Conservation (phyloP, 2,329 filamentous ascomycete genomes). For the Pseudohalonectria lignicola region DNA sequence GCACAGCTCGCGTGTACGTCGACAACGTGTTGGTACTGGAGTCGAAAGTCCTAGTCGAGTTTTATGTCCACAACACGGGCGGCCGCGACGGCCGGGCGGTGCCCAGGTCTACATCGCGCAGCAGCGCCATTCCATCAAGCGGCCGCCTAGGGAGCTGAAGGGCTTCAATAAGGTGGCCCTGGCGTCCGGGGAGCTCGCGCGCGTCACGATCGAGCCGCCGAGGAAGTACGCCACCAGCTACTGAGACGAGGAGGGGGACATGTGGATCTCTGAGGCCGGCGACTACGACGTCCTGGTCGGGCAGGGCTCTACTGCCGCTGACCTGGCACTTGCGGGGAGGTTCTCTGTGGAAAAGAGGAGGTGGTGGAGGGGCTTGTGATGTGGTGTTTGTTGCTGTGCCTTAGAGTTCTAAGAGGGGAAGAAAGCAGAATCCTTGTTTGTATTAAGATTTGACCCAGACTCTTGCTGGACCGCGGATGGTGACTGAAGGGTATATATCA, state of each 20-base stretch:
- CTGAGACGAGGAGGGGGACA: slow-evolving; percentile 4
- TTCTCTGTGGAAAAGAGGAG: not conserved
- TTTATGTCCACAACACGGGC: slow-evolving; percentile 36
- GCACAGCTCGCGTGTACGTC: slow-evolving; percentile 20
- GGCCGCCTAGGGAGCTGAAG: slow-evolving; percentile 40
- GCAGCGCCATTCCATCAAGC: slow-evolving; percentile 34
- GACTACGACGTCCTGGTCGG: slow-evolving; percentile 4
- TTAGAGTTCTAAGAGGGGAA: too few species aligned
- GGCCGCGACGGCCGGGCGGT: slow-evolving; percentile 38
- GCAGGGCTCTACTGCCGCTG: slow-evolving; percentile 2
- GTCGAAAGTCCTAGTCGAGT: slow-evolving; percentile 27
- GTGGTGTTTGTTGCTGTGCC: too few species aligned
- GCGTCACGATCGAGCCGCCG: not conserved
- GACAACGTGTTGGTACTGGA: slow-evolving; percentile 19
- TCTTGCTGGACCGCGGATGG: too few species aligned
- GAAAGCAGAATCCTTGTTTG: too few species aligned
- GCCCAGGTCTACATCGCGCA: slow-evolving; percentile 41
- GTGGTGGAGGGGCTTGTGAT: not conserved
- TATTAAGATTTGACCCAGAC: too few species aligned
- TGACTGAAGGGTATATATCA: too few species aligned
- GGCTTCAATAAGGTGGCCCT: slow-evolving; percentile 46
- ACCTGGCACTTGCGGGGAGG: not conserved
- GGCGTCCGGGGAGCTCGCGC: slow-evolving; percentile 1
- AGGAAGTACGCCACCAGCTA: slow-evolving; percentile 4
- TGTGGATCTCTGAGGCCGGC: slow-evolving; percentile 4